Base-by-base conservation (phyloP, 371 early-diverging fungal genomes). In the Rhizopus arrhizus region DNA sequence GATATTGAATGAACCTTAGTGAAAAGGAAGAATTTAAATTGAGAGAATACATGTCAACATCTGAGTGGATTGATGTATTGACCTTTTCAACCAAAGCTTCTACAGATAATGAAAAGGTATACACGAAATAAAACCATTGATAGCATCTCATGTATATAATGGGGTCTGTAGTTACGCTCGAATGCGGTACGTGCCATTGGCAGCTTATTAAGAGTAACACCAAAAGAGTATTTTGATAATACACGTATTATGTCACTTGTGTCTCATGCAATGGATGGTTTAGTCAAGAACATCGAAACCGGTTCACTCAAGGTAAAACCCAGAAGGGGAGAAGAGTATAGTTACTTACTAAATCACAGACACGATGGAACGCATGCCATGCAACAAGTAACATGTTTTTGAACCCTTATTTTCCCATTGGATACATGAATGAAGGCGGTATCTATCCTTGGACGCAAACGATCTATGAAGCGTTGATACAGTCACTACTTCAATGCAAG, bases 331-430 rank as follows among this genome's bases (percentile, higher is more conserved):
- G 35, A 29, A n/a, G 16, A 50, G 13, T 38, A 35, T 33, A 36
- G 16, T 41, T 5, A 22, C 34, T 29, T 6, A 22, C 35, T 51
- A 4, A 12, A 15, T 48, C 11, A 54, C 31, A 90, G 86, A 83
- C 82, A 9, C 86, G 93, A 15, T 92, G 93, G 93, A 92, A 92
- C 68, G 89, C 93, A 3, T 90, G 90, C 65, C 85, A 92, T 70
- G 89, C 91, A 0, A 76, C 88, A 13, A 77, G 80, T 32, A 90
- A 89, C 59, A 79, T 89, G 56, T 69, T 92, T 5, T 63, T 72
- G 6, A 86, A 87, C 57, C 62, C 69, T 8, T 57, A 69, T 42
- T 84, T 90, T 62, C 90, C 91, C 7, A 83, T 89, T 48, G 87
- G 86, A 4, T 55, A 64, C 45, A 65, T 72, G 62, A 60, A 72